These are phyloP conservation scores for Coniosporium apollinis DNA, from an alignment of 495 filamentous ascomycete species.

Conservation along the genomic window DNA sequence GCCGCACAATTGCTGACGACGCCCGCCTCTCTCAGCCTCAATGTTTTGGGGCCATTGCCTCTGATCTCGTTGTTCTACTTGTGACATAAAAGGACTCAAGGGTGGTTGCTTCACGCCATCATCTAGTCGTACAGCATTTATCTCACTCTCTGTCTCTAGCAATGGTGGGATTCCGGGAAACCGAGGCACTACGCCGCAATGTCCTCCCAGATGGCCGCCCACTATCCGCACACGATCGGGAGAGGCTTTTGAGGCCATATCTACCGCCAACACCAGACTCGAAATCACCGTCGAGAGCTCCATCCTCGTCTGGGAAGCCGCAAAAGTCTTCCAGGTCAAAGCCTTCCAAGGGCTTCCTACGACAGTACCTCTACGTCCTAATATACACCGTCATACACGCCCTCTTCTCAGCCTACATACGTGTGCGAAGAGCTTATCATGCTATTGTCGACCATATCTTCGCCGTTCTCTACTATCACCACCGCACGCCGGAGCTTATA, in stretches of 20 bases:
- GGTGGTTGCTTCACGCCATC: too few species aligned
- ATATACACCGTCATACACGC: slow-evolving; percentile 59
- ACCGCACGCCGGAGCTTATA: slow-evolving; percentile 83
- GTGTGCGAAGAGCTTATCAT: slow-evolving; percentile 62
- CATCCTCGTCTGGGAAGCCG: slow-evolving; percentile 4
- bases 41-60: not conserved
- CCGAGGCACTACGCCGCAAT: slow-evolving; percentile 45
- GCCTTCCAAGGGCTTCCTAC: slow-evolving; percentile 50
- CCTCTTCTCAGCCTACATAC: slow-evolving; percentile 74
- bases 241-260: slow-evolving; percentile 56
- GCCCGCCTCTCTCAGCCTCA: too few species aligned
- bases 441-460: slow-evolving; percentile 54
- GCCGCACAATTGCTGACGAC: too few species aligned
- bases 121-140: too few species aligned
- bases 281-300: slow-evolving; percentile 1
- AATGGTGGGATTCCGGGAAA: slow-evolving; percentile 41
- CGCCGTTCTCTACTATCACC: slow-evolving; percentile 77
- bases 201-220: slow-evolving; percentile 37
- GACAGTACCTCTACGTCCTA: slow-evolving; percentile 45
- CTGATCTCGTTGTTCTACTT: not conserved
- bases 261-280: slow-evolving; percentile 41
- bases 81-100: not conserved
- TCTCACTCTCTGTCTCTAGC: slow-evolving; percentile 9
- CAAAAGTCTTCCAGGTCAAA: slow-evolving; percentile 1
- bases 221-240: slow-evolving; percentile 48